Base-by-base conservation (phyloP, 2,329 filamentous ascomycete genomes). In the Fusarium sp. region DNA sequence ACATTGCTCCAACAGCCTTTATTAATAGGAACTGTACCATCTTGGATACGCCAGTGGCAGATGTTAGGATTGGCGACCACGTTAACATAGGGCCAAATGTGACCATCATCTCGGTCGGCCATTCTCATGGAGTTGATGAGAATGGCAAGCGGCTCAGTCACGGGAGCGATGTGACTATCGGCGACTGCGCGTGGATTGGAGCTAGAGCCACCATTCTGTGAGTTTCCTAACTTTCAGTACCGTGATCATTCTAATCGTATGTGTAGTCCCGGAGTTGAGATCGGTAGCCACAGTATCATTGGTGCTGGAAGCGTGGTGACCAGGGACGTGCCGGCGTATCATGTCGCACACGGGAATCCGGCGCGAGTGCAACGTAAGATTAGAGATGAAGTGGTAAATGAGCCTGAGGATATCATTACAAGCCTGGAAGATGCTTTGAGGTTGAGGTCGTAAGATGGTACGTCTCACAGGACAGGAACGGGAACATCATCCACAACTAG, bases 1-100 rank as follows among this genome's bases (percentile, higher is more conserved):
- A 28, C 11, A 16, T 57, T 12, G 44, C 52, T 11, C 43, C 36
- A 18, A 57, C 51, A 9, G n/a, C 59, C 7, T 41, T 44, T 36
- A 62, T 62, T 27, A 51, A 39, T 13, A 8, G 16, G 7, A 41
- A 43, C 44, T 62, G 59, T 2, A 51, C 36, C 3, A 51, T 62
- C 10, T 27, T 62, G 11, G 53, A 62, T 37, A 62, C 52, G 4
- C 59, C 52, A 3, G 28, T 62, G 3, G 43, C 43, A 23, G 59
- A 62, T 4, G 44, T 57, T n/a, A 37, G n/a, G 4, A 46, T 62
- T 41, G 52, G 44, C 7, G 44, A 57, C 7, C 36, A 52, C 23
- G 44, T 43, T 18, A 62, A 56, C 28, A 62, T 62, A n/a, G 59
- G 59, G 6, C 44, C 43, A 46, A 62, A 56, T 15, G 52, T 62